Base-by-base conservation (phyloP, 2,329 filamentous ascomycete species). In the Fusarium siculi region DNA sequence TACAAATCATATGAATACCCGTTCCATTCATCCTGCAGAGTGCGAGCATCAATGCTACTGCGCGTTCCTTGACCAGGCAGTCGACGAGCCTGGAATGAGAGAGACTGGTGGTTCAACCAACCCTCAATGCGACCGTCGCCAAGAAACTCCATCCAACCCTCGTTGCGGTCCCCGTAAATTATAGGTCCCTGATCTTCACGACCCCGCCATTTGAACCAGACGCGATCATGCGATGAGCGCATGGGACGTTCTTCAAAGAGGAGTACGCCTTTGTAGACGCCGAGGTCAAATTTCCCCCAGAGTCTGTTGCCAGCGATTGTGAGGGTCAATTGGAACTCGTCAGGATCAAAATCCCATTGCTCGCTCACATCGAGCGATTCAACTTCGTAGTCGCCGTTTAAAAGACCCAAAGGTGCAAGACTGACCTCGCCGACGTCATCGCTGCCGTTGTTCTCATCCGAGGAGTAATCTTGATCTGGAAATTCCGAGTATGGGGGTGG, bases 221-320 rank as follows among this genome's bases (percentile, higher is more conserved):
- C n/a, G 1, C 10, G 15, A 0, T 80, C 70, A 12, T 72, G 39
- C 0, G 82, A 81, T 5, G 82, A 80, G 40, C 73, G 37, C 61
- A 69, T 78, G 1, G 83, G 84, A 6, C 81, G 80, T 21, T 81
- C 56, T 11, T 80, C 63, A 37, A 87, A 79, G 39, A 80, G 79
- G n/a, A 88, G 75, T 7, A 88, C 75, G 3, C 86, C 85, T 43
- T 79, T 65, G 42, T 85, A 79, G 12, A 82, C 61, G 2, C 83
- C 84, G 9, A 87, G 79, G 47, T 84, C 79, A 69, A 88, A 88
- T 2, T 70, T 76, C 1, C 83, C 85, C 86, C 87, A 88, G 12
- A 87, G 74, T 19, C 70, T 81, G 9, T 75, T 77, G 18, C 82
- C 82, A 21, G 78, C 79, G 3, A 85, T 80, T 4, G 83, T 84